These are phyloP conservation scores for Gymnopilus junonius DNA, from an alignment of 768 basidiomycete genomes.

Conservation along the genomic window DNA sequence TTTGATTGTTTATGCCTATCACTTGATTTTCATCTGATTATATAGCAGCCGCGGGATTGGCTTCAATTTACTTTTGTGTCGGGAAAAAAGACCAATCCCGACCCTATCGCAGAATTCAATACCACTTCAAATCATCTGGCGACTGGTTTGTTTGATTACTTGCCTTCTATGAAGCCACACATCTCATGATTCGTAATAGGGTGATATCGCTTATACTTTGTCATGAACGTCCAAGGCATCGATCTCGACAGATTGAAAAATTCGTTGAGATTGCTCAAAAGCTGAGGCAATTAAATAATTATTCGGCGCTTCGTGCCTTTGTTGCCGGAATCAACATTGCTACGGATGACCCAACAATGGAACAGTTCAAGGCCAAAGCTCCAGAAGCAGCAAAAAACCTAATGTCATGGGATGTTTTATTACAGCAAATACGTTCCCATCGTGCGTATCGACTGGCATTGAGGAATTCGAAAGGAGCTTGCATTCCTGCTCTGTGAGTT, in stretches of 20 bases:
- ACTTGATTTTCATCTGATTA: not conserved
- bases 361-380: constrained; percentile 66
- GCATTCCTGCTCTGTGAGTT: constrained; percentile 82
- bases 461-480: constrained; percentile 81
- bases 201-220: constrained; percentile 90
- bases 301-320: constrained; percentile 89
- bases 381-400: constrained; percentile 79
- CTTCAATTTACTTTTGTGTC: constrained; percentile 76
- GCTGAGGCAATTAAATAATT: constrained; percentile 87
- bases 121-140: constrained; percentile 82
- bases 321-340: constrained; percentile 93
- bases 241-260: constrained; percentile 86
- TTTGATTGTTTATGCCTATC: constrained; percentile 38
- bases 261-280: constrained; percentile 84
- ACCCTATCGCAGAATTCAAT: constrained; percentile 78
- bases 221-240: constrained; percentile 75
- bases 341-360: constrained; percentile 79
- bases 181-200: constrained; percentile 48
- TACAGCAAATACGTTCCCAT: constrained; percentile 82
- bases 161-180: not conserved
- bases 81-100: constrained; percentile 66
- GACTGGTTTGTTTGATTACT: constrained; percentile 61
- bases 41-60: constrained; percentile 81
- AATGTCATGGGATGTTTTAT: constrained; percentile 81
- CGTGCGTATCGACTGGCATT: constrained; percentile 91